Evolutionary conservation across 306 rosid genomes (phyloP).

Genomic region (Styphnolobium japonicum): DNA sequence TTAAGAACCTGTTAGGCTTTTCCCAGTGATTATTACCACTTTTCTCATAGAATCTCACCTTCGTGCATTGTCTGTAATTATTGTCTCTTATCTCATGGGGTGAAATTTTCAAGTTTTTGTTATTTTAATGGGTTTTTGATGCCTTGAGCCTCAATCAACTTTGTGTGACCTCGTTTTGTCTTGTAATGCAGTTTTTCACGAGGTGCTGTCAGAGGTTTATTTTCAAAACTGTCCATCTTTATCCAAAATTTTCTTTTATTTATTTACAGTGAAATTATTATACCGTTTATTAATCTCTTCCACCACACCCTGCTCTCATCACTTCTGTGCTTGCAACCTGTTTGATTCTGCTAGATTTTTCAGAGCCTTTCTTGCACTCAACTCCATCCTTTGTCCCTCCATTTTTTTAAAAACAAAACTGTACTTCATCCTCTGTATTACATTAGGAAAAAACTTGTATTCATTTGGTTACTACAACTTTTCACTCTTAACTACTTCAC

Average conservation of each 20-base stretch:
- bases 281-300: constrained; percentile 36
- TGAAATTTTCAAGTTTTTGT: constrained; percentile 14
- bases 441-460: constrained; percentile 25
- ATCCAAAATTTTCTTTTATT: constrained; percentile 11
- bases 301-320: constrained; percentile 35
- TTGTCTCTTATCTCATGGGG: constrained; percentile 35
- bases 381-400: constrained; percentile 29
- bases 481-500: neutral
- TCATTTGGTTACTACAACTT: constrained; percentile 11
- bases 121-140: constrained; percentile 15
- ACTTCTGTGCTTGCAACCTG: constrained; percentile 59
- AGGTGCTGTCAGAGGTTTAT: constrained; percentile 71
- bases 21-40: constrained; percentile 22
- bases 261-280: neutral
- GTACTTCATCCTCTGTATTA: neutral
- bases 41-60: constrained; percentile 10
- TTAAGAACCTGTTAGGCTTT: constrained; percentile 26
- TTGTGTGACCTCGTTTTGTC: constrained; percentile 69
- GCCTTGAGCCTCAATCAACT: constrained; percentile 35
- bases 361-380: constrained; percentile 42
- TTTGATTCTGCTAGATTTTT: constrained; percentile 42
- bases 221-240: constrained; percentile 25
- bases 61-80: constrained; percentile 32
- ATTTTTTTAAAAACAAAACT: neutral
- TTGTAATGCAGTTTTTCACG: constrained; percentile 73